phyloP scores from a whole-genome alignment of 2,329 filamentous ascomycete species.

The Nothopassalora personata region DNA sequence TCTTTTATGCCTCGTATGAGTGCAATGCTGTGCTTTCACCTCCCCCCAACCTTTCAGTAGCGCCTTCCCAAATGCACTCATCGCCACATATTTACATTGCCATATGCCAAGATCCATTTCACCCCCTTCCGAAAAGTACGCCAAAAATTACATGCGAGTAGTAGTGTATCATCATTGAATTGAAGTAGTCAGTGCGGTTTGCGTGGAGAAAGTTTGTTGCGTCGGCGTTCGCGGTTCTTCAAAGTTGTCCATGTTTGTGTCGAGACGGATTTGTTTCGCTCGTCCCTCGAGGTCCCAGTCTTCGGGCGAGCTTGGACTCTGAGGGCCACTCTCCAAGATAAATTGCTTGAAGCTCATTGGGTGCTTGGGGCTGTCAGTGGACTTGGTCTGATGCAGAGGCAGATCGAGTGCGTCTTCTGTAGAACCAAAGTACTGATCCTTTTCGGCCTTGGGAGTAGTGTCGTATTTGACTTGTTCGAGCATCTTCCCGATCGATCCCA shows the following conservation, averaged over 20 bases:
- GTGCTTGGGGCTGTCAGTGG: conserved; percentile 10
- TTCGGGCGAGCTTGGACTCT: not conserved
- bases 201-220: conserved; percentile 11
- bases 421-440: conserved; percentile 32
- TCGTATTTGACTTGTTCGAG: conserved; percentile 43
- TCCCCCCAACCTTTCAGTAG: not conserved
- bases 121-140: not conserved
- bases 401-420: conserved; percentile 1
- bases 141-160: not conserved
- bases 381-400: not conserved
- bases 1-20: not conserved
- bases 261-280: conserved; percentile 6
- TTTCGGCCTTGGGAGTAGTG: conserved; percentile 40
- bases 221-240: conserved; percentile 22
- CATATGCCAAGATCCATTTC: not conserved
- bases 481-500: conserved; percentile 26
- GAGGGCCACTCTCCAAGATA: conserved; percentile 19
- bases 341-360: conserved; percentile 27
- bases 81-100: not conserved
- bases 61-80: conserved; percentile 1
- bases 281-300: not conserved
- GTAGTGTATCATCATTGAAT: not conserved
- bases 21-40: not conserved
- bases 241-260: conserved; percentile 13
- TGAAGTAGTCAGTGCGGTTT: not conserved